Conservation (phyloP, 2,329 filamentous ascomycete species). For the Coleophoma eucalyptorum region DNA sequence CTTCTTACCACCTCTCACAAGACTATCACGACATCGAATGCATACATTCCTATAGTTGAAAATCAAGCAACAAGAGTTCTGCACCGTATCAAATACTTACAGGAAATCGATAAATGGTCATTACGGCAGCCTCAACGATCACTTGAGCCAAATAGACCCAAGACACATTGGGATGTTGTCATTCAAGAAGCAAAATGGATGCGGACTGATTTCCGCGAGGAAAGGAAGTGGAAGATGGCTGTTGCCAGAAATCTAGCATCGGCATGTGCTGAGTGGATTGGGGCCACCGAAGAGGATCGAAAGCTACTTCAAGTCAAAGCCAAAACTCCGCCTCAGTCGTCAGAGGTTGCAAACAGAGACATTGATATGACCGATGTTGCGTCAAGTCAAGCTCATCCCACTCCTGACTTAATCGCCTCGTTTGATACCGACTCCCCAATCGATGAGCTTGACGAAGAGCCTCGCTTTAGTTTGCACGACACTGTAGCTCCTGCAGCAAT, state of each 20-base stretch:
- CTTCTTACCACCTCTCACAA: constrained; percentile 83
- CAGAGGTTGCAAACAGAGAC: constrained; percentile 15
- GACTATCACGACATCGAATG: constrained; percentile 81
- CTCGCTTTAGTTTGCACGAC: constrained; percentile 24
- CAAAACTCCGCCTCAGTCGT: constrained; percentile 35
- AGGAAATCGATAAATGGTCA: constrained; percentile 90
- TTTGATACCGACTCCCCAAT: constrained; percentile 54
- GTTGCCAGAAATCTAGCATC: constrained; percentile 76
- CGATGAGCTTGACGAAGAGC: constrained; percentile 35
- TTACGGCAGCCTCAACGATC: constrained; percentile 83
- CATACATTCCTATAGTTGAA: constrained; percentile 78
- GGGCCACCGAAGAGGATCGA: constrained; percentile 58
- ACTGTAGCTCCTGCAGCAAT: constrained; percentile 70
- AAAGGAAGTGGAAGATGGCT: constrained; percentile 88
- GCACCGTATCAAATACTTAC: constrained; percentile 82
- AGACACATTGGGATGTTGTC: constrained; percentile 80
- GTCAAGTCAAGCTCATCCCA: constrained; percentile 40
- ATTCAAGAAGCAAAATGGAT: constrained; percentile 96
- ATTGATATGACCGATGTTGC: constrained; percentile 25
- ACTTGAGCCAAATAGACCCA: constrained; percentile 72
- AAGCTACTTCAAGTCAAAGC: constrained; percentile 65
- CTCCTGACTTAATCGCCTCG: constrained; percentile 65
- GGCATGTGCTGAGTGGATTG: constrained; percentile 80
- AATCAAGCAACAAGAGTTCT: constrained; percentile 84
- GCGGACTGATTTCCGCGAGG: constrained; percentile 92